Evolutionary conservation across 1,139 yeast species (phyloP).

Genomic region (Nakaseomyces delphensis): DNA sequence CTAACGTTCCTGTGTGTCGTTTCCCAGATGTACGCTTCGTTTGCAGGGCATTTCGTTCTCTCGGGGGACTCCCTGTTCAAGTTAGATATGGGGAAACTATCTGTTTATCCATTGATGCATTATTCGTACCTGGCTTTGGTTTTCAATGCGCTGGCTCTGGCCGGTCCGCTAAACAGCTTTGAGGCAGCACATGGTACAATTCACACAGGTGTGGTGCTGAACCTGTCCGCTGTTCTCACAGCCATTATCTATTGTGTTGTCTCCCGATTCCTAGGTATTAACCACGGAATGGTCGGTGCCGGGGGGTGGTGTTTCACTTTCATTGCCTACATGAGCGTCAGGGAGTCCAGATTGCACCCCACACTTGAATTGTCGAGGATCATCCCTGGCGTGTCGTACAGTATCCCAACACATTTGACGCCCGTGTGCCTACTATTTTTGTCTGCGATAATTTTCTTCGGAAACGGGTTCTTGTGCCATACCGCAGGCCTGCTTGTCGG

Average conservation of each 20-base stretch:
- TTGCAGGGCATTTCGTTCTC: conserved; percentile 37
- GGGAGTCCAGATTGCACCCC: conserved; percentile 49
- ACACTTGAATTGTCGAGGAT: conserved; percentile 14
- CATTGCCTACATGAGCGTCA: conserved; percentile 52
- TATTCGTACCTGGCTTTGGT: conserved; percentile 51
- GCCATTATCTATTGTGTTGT: conserved; percentile 59
- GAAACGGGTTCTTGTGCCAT: conserved; percentile 71
- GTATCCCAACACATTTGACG: conserved; percentile 51
- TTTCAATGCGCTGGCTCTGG: conserved; percentile 51
- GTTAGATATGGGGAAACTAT: conserved; percentile 52
- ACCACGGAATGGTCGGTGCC: conserved; percentile 51
- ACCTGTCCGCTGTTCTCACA: conserved; percentile 59
- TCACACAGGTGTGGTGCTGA: conserved; percentile 74
- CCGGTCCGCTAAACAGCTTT: conserved; percentile 56
- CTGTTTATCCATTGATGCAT: conserved; percentile 73
- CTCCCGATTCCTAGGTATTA: conserved; percentile 48
- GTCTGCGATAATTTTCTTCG: conserved; percentile 43
- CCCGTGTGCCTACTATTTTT: conserved; percentile 52
- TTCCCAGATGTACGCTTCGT: conserved; percentile 27
- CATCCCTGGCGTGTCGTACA: conserved; percentile 11
- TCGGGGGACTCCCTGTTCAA: conserved; percentile 50
- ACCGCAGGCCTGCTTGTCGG: conserved; percentile 46
- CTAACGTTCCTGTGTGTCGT: conserved; percentile 36
- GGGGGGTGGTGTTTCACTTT: conserved; percentile 73
- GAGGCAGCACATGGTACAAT: conserved; percentile 79